Base-by-base conservation (phyloP, 2,329 filamentous ascomycete genomes). In the Grosmannia huntii region DNA sequence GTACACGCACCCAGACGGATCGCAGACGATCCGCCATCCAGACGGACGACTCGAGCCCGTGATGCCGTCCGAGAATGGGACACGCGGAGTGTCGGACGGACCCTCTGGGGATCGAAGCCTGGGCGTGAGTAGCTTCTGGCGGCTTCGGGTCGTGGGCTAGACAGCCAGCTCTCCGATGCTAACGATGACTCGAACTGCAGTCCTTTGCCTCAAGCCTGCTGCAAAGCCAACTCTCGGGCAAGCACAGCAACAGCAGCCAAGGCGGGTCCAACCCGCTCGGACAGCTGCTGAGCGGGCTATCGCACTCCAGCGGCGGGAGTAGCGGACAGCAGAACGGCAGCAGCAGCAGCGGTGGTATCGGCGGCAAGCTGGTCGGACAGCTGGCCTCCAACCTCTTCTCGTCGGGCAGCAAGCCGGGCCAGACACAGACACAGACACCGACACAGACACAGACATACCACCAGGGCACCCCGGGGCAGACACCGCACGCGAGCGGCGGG, bases 41-140 rank as follows among this genome's bases (percentile, higher is more conserved):
- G 82, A 85, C 66, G 82, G 82, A 46, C 77, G 77, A 41, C 73
- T 83, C 72, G 82, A 85, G 68, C 81, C 82, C 25, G 75, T 79
- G 60, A 70, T 79, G 71, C 78, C 75, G 9, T 67, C 64, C 50
- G 77, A 65, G 7, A 55, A 59, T 28, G 57, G 57, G 41, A 73
- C 73, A 58, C 73, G 79, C 64, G 78, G 76, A 56, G 65, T 64
- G 23, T 44, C 33, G 33, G 67, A 71, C 38, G 68, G 67, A 1
- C 57, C 62, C 3, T 59, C 60, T 2, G 68, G 68, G 28, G 84
- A 87, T 56, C 77, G 85, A 62, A 81, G 84, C 48, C 70, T 88
- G 58, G 83, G 84, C 61, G 84, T 87, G 79, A 68, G 84, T 77
- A 21, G 48, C 14, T 14, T n/a, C 5, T 41, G 14, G 38, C 16